A percentile compares a stretch with the other conserved stretches of the same genome.
Conservation (phyloP, 208 protist species). For the Leishmania mexicana region DNA sequence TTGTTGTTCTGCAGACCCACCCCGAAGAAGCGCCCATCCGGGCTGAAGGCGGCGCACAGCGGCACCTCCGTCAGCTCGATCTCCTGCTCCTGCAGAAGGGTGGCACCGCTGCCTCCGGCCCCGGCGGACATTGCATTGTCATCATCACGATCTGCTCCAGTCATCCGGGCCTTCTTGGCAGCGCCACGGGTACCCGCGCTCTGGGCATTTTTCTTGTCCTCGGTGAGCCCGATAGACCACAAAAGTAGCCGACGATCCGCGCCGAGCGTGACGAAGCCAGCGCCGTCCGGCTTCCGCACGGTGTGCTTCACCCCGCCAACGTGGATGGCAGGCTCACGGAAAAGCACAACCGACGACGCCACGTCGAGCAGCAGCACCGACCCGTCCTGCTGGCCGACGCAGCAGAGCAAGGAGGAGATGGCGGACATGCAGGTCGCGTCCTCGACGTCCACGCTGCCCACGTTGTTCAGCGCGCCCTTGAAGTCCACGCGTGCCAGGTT, state of each 20-base stretch:
- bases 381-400: conserved; percentile 75
- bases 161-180: conserved; percentile 11
- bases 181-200: not conserved
- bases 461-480: conserved; percentile 56
- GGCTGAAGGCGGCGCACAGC: conserved; percentile 80
- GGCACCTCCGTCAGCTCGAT: conserved; percentile 96
- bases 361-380: conserved; percentile 73
- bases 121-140: conserved; percentile 2
- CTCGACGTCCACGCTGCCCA: conserved; percentile 56
- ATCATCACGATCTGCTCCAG: not conserved
- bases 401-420: conserved; percentile 69
- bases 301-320: conserved; percentile 80
- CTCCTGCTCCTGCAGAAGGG: conserved; percentile 73
- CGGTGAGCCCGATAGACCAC: conserved; percentile 74
- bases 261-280: conserved; percentile 81
- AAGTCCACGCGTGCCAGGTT: conserved; percentile 58
- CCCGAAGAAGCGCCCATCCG: conserved; percentile 89
- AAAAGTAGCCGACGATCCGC: conserved; percentile 83
- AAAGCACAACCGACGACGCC: conserved; percentile 71
- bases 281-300: conserved; percentile 42
- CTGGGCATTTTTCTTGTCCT: conserved; percentile 18
- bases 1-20: conserved; percentile 97
- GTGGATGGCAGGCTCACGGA: conserved; percentile 86
- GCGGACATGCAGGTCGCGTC: conserved; percentile 64
- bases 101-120: conserved; percentile 18